Conservation (phyloP, 31 red algal species). For the Bonnemaisonia californica region DNA sequence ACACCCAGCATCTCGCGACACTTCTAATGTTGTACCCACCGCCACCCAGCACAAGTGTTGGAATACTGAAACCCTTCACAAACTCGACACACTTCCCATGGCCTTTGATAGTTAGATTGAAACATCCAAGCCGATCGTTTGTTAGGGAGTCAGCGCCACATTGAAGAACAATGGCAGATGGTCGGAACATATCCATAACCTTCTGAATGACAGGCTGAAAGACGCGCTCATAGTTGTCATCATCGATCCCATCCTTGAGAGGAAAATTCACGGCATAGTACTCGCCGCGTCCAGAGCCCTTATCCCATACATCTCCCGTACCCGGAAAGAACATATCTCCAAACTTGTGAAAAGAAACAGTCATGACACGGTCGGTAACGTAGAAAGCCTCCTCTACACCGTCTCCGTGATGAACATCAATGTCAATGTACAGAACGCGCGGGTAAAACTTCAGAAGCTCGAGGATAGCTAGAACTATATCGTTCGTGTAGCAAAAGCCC, state of each 20-base stretch:
- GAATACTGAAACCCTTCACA: slow-evolving; percentile 86
- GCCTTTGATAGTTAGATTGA: slow-evolving; percentile 95
- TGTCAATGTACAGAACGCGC: slow-evolving; percentile 98
- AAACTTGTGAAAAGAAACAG: slow-evolving; percentile 98
- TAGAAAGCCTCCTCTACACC: slow-evolving; percentile 99
- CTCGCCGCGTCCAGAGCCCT: slow-evolving; percentile 83
- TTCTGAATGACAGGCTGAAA: slow-evolving; percentile 87
- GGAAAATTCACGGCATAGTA: slow-evolving; percentile 99
- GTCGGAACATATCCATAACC: slow-evolving; percentile 91
- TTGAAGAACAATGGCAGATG: slow-evolving; percentile 95
- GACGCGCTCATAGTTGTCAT: slow-evolving; percentile 78
- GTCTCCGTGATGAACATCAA: slow-evolving; percentile 99
- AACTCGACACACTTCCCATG: slow-evolving; percentile 93
- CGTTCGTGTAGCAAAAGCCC: slow-evolving; percentile 99
- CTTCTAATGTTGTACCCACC: slow-evolving; percentile 97
- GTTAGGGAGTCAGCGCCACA: slow-evolving; percentile 98
- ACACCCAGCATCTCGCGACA: slow-evolving; percentile 96
- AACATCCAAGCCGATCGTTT: slow-evolving; percentile 92
- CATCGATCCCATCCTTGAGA: slow-evolving; percentile 94
- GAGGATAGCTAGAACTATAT: slow-evolving; percentile 96
- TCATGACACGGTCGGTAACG: slow-evolving; percentile 98
- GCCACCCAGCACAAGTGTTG: slow-evolving; percentile 92
- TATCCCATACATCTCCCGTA: slow-evolving; percentile 96
- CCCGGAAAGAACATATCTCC: slow-evolving; percentile 97
- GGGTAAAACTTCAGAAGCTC: slow-evolving; percentile 91